Conservation (phyloP, 129 eudicot species). For the Scalesia atractyloides region DNA sequence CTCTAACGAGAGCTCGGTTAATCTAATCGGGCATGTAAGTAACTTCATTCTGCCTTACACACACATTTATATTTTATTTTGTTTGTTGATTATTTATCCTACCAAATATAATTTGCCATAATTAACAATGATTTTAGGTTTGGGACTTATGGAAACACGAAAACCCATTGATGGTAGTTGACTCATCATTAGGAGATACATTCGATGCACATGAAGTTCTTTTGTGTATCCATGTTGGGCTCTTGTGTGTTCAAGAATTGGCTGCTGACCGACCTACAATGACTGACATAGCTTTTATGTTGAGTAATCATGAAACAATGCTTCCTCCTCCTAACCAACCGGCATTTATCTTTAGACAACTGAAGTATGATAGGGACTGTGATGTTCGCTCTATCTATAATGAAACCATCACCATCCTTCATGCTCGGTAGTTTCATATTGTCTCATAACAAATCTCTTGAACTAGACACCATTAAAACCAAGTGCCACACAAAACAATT, state of each 20-base stretch:
- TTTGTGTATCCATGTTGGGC: constrained; percentile 55
- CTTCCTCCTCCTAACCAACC: constrained; percentile 51
- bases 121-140: constrained; percentile 33
- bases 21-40: constrained; percentile 62
- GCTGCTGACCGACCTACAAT: constrained; percentile 57
- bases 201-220: constrained; percentile 31
- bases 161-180: constrained; percentile 28
- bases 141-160: constrained; percentile 64
- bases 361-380: constrained; percentile 15
- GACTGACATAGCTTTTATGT: constrained; percentile 46
- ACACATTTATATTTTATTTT: too few relatives aligned
- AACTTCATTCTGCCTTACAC: background rate
- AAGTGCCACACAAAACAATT: too few relatives aligned
- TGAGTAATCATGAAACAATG: constrained; percentile 37
- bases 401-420: constrained; percentile 21
- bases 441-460: background rate
- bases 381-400: constrained; percentile 17
- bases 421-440: constrained; percentile 29
- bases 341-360: constrained; percentile 43
- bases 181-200: constrained; percentile 35
- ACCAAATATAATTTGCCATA: background rate
- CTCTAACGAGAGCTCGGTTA: constrained; percentile 32
- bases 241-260: constrained; percentile 61
- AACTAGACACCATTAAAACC: background rate
- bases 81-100: background rate